Evolutionary conservation across 768 basidiomycete genomes (phyloP).

Genomic region (Xerocomus spinulosus): DNA sequence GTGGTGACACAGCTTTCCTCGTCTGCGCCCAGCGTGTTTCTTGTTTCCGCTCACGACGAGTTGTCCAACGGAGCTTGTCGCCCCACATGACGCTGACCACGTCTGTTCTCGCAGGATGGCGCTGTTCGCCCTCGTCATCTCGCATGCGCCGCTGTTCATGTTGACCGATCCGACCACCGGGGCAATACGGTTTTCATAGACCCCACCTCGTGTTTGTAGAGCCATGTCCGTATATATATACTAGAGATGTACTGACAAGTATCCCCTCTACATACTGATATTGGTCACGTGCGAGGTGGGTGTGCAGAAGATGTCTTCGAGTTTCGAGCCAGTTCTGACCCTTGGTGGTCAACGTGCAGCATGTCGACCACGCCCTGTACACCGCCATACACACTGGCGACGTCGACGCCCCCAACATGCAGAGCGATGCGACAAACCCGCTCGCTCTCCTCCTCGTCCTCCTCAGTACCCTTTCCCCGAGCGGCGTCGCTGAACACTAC

Average conservation of each 20-base stretch:
- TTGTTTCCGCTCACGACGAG: constrained; percentile 22
- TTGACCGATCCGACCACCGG: constrained; percentile 32
- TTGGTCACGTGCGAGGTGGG: constrained; percentile 28
- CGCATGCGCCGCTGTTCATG: constrained; percentile 30
- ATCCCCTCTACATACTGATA: constrained; percentile 4
- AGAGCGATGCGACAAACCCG: neutral
- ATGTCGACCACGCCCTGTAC: constrained; percentile 29
- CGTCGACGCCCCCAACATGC: constrained; percentile 2
- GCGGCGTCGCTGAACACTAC: constrained; percentile 1
- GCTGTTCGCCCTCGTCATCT: constrained; percentile 28
- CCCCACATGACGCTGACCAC: constrained; percentile 24
- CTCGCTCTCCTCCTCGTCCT: constrained; percentile 8
- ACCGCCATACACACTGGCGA: constrained; percentile 15
- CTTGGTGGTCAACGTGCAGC: constrained; percentile 19
- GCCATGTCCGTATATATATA: constrained; percentile 16
- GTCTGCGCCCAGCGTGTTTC: constrained; percentile 11
- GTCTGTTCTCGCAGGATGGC: constrained; percentile 32
- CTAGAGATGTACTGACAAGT: neutral
- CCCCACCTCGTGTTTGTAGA: constrained; percentile 16
- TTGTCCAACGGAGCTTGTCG: constrained; percentile 4
- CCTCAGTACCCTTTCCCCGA: constrained; percentile 21
- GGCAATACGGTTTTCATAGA: constrained; percentile 29
- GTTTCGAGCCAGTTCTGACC: neutral
- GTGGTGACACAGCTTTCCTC: constrained; percentile 17
- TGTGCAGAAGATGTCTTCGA: neutral